Base-by-base conservation (phyloP, 2,329 filamentous ascomycete genomes). In the Akanthomyces muscarius region DNA sequence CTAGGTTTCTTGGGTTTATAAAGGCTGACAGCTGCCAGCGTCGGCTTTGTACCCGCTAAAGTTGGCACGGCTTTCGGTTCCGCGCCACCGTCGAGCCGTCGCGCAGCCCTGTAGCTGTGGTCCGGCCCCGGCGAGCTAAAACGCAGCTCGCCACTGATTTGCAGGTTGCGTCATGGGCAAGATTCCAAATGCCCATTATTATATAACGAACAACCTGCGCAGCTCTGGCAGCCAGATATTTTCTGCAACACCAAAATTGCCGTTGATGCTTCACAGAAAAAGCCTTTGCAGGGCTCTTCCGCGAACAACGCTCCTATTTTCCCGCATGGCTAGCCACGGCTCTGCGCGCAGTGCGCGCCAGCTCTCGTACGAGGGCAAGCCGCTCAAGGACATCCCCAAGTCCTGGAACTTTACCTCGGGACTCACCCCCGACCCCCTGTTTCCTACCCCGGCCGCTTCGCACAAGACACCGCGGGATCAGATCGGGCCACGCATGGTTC, bases 401-500 rank as follows among this genome's bases (percentile, higher is more conserved):
- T 83, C 86, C 63, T 89, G 86, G 86, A 81, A 74, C 61, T 87
- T 87, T 70, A 87, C 85, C 18, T 81, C 82, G n/a, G 80, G 80
- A 8, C 80, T 97, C 4, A 91, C 93, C 3, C 76, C 92, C 10
- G 95, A 99, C 72, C 75, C 88, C 13, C 77, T 84, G 33, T 97
- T 90, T 72, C 88, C 92, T 18, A 96, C 92, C 0, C 92, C 95
- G 0, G 83, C 87, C 65, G 83, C 84, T 64, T 97, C 94, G 0
- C 91, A 98, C 75, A 84, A 86, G 68, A 92, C 91, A 0, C 89
- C 92, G 1, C 87, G 94, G 69, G 83, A 89, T 63, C 79, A 88
- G 42, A 88, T 98, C 55, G 83, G 85, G 0, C 94, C 95, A 18
- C 89, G 93, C 55, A 82, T 92, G 74, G 95, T 99, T 47, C 91